Evolutionary conservation across 2,329 filamentous ascomycete species (phyloP), one percentile per base, ranked within the genome.

Genomic region (Cladosporium sp.): DNA sequence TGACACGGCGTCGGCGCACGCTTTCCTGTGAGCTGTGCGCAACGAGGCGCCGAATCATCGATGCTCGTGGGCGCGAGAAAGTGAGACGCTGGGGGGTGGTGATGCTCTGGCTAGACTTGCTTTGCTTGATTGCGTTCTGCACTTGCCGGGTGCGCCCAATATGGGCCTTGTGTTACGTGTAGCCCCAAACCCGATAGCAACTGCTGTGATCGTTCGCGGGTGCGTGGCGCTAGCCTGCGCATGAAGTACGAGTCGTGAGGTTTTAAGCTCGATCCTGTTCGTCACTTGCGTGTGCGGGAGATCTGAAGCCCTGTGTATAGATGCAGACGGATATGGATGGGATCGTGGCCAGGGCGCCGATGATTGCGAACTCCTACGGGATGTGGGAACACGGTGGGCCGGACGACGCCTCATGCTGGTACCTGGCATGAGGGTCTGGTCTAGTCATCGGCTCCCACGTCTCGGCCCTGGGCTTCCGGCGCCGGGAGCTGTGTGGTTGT

Each of bases 361-460:
- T 54, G 16, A 28, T 54, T 32, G 51, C 51, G 8, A 58, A 28
- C 32, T 58, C 56, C 56, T 58, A 58, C 56, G 56, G 34, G 30
- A 28, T 28, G 60, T 43, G 60, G 49, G 60, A 16, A 56, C 48
- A 46, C 54, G 32, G 60, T 43, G 36, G 32, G 49, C 34, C 60
- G 60, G 32, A 43, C 18, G 34, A 43, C 62, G 62, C 62, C 54
- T 59, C 62, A 49, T 49, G 62, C 28, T 64, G 39, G 62, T 64
- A 59, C 62, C 62, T 64, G 62, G 62, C 62, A 64, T 64, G 56
- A 64, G 39, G 32, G 34, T 23, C 43, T 48, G 34, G n/a, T 63
- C 61, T 32, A 23, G 51, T 36, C 54, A 43, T 64, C 62, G 62
- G 60, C 49, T 63, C 49, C 60, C 60, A 63, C 60, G 48, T 46